Percentiles rank a stretch among this genome's conserved stretches.
Conservation (phyloP, 2,329 filamentous ascomycete species). For the Sclerotiophoma versabilis region DNA sequence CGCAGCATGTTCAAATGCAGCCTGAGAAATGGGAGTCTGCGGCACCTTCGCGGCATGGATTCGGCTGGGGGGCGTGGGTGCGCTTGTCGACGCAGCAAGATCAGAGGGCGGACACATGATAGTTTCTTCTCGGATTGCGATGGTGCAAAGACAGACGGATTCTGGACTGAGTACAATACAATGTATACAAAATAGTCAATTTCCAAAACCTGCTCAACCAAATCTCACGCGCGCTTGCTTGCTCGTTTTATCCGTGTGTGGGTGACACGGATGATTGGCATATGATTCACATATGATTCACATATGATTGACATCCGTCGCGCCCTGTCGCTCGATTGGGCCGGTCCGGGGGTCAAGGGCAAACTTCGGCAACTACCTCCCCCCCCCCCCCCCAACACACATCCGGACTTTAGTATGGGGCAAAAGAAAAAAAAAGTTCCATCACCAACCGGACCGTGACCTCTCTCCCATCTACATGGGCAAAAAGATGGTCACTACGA, state of each 20-base stretch:
- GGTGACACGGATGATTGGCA: too few relatives aligned
- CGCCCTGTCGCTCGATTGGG: constrained; percentile 9
- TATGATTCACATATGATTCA: too few relatives aligned
- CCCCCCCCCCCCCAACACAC: neutral
- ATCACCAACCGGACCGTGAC: neutral
- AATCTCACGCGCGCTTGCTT: too few relatives aligned
- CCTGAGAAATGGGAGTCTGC: constrained; percentile 53
- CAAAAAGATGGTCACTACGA: constrained; percentile 22
- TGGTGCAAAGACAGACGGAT: neutral
- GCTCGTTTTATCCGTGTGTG: too few relatives aligned
- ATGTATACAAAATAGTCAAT: too few relatives aligned
- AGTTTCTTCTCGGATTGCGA: neutral
- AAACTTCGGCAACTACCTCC: neutral
- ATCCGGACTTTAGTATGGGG: neutral
- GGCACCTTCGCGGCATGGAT: constrained; percentile 49
- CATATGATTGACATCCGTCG: neutral
- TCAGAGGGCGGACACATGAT: constrained; percentile 32
- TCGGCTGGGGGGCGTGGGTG: neutral
- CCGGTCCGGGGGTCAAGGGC: neutral
- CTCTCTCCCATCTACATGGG: neutral
- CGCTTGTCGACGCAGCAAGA: constrained; percentile 3
- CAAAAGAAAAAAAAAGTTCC: constrained; percentile 5
- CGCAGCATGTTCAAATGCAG: constrained; percentile 59
- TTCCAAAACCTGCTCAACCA: too few relatives aligned
- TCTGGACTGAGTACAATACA: too few relatives aligned